Evolutionary conservation across 805 yeast species (phyloP), one percentile per base, ranked within the genome.

Genomic region (Blastobotrys attinorum): DNA sequence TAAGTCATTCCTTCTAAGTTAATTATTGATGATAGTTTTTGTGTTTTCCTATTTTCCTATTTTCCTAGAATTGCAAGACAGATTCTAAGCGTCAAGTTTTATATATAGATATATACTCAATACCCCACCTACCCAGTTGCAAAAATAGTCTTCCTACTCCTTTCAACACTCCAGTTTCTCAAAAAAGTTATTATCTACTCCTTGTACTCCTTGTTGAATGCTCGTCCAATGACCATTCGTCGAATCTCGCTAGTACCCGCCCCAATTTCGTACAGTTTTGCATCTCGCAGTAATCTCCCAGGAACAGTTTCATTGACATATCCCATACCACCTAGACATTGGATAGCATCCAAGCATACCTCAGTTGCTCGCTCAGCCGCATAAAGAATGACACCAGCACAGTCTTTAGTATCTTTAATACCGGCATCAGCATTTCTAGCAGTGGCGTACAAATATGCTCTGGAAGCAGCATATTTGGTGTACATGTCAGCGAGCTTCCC

Each of bases 401-500:
- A 59, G 47, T 59, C 62, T 47, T 55, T 58, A 37, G 62, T 54
- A 40, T 57, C 59, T 20, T 46, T 45, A 23, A 43, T 40, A 16
- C 58, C 59, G 8, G 40, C 47, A 31, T 56, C 62, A 13, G 59
- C 61, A 8, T 36, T 46, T 27, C 41, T 23, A 11, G 63, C 62
- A 17, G 61, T 49, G 22, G 48, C 45, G 45, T 59, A 59, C 40
- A 56, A 49, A 40, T 48, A 58, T 0, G 63, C 61, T 37, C 49
- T 40, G n/a, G 62, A 53, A 6, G 60, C 57, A 3, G 61, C 61
- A 37, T 52, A 55, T 38, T 56, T 55, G 11, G 63, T 58, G 52
- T 59, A 58, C 63, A 59, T 59, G 46, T 59, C 63, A 3, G 63
- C 61, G 11, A 59, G 46, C 47, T 58, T 59, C n/a, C 62, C 63